Conservation (phyloP, 345 rosid species). For the Laguncularia racemosa region DNA sequence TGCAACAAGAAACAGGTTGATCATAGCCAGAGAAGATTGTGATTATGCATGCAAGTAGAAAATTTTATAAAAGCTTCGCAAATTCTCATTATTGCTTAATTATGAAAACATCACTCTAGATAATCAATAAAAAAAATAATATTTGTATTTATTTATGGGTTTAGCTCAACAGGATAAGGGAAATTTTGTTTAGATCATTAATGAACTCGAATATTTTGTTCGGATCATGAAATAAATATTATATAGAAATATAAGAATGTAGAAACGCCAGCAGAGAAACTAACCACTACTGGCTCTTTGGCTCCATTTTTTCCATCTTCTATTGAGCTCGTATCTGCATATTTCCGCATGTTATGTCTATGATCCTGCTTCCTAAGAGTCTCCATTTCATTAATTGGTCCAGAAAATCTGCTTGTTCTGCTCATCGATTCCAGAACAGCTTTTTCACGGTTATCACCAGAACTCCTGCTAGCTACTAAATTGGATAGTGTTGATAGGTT, state of each 20-base stretch:
- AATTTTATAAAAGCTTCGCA: too few relatives aligned
- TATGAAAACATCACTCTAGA: too few relatives aligned
- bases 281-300: slow-evolving; percentile 37
- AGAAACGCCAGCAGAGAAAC: slow-evolving; percentile 8
- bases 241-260: not conserved
- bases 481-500: slow-evolving; percentile 39
- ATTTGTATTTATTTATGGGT: too few relatives aligned
- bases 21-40: too few relatives aligned
- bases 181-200: too few relatives aligned
- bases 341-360: slow-evolving; percentile 17
- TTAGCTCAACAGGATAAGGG: too few relatives aligned
- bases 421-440: slow-evolving; percentile 18
- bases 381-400: slow-evolving; percentile 18
- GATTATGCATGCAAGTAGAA: too few relatives aligned
- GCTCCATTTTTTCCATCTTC: slow-evolving; percentile 23
- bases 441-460: slow-evolving; percentile 25
- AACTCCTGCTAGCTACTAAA: slow-evolving; percentile 36
- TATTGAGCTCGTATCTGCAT: slow-evolving; percentile 22
- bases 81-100: too few relatives aligned
- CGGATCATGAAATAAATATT: not conserved
- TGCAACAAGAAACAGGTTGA: too few relatives aligned
- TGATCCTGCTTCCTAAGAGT: slow-evolving; percentile 25
- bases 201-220: too few relatives aligned
- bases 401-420: slow-evolving; percentile 18
- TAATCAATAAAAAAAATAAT: too few relatives aligned